A percentile compares a stretch with the other conserved stretches of the same genome.
Evolutionary conservation across 225 moss, liverwort and hornwort genomes (phyloP).

Genomic region (Lunularia cruciata): DNA sequence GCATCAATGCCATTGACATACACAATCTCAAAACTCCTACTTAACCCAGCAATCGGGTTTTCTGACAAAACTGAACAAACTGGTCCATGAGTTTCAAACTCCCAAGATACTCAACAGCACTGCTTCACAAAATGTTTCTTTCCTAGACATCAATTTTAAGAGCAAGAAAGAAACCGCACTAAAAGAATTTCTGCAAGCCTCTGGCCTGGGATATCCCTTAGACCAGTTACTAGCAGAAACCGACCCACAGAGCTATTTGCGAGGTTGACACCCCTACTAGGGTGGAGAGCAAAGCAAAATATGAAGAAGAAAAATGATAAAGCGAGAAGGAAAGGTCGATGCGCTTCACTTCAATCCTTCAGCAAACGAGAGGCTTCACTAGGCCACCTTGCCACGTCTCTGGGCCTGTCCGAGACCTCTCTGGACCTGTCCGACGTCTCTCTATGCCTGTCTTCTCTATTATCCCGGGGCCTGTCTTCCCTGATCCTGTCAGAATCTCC

Average conservation of each 20-base stretch:
- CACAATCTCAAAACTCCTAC: constrained; percentile 3
- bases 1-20: background rate
- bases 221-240: background rate
- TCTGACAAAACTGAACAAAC: background rate
- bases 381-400: constrained; percentile 27
- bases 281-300: background rate
- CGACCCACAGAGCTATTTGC: background rate
- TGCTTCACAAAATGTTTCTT: constrained; percentile 2
- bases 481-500: constrained; percentile 21
- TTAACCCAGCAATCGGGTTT: background rate
- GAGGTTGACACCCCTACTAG: background rate
- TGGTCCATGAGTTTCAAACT: background rate
- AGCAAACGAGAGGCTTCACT: constrained; percentile 26
- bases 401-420: constrained; percentile 13
- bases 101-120: background rate
- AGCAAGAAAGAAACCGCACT: background rate
- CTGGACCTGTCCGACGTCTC: constrained; percentile 3
- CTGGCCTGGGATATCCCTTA: constrained; percentile 3
- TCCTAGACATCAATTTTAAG: background rate
- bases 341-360: constrained; percentile 14
- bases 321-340: background rate
- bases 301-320: background rate
- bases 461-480: constrained; percentile 18
- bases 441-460: background rate
- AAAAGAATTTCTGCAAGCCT: background rate